phyloP scores from a whole-genome alignment of 148 eudicot genomes.

The Rhododendron ferrugineum region DNA sequence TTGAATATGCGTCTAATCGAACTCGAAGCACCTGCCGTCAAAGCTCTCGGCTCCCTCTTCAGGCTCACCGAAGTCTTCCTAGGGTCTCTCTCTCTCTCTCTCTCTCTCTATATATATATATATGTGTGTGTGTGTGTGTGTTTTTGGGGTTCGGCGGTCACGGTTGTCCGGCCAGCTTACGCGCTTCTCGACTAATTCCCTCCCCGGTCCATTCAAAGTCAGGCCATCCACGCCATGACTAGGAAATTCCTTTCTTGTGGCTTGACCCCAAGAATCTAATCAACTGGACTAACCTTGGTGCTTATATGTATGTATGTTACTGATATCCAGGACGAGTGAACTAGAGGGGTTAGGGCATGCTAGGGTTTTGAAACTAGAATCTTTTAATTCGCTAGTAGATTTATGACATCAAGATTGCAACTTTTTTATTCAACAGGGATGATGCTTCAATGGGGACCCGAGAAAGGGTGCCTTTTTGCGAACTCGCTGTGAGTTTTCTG shows the following conservation, averaged over 20 bases:
- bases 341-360: not conserved
- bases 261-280: not conserved
- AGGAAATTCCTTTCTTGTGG: no score
- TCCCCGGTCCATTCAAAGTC: not conserved
- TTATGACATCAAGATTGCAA: not conserved
- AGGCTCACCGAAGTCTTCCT: conserved; percentile 61
- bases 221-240: no score
- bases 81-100: conserved; percentile 27
- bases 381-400: not conserved
- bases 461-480: conserved; percentile 24
- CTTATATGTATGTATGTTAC: no score
- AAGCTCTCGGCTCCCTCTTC: conserved; percentile 65
- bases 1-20: conserved; percentile 9
- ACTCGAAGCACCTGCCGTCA: conserved; percentile 28
- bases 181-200: no score
- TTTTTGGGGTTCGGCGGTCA: not conserved
- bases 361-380: not conserved
- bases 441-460: conserved; percentile 24
- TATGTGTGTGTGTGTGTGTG: not conserved
- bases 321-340: no score
- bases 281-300: not conserved
- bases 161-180: no score
- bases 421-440: conserved; percentile 39
- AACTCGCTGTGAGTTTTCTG: conserved; percentile 37
- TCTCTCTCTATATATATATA: not conserved